phyloP scores from a whole-genome alignment of 1,284 basidiomycete genomes.

The Cystobasidium sp. region DNA sequence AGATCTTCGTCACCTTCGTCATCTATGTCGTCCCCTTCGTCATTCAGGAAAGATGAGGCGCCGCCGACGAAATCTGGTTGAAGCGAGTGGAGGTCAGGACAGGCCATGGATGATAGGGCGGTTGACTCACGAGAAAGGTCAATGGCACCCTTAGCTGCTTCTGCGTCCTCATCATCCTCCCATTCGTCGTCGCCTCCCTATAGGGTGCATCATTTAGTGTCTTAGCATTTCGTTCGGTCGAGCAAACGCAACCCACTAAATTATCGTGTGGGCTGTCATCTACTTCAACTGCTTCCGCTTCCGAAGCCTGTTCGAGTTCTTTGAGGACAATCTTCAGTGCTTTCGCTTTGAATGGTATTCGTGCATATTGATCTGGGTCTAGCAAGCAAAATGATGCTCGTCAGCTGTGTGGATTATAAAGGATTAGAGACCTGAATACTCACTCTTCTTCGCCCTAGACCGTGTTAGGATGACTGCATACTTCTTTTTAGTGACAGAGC shows the following conservation, averaged over 20 bases:
- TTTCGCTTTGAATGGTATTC: conserved; percentile 85
- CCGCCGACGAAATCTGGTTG: conserved; percentile 61
- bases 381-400: conserved; percentile 4
- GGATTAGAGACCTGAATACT: conserved; percentile 43
- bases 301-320: conserved; percentile 66
- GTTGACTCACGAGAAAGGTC: conserved; percentile 58
- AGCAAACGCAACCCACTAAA: neutral
- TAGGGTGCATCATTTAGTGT: neutral
- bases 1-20: conserved; percentile 75
- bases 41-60: conserved; percentile 66
- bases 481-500: neutral
- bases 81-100: conserved; percentile 57
- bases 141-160: conserved; percentile 29
- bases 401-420: neutral
- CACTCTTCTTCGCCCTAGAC: conserved; percentile 82
- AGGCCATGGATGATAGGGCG: conserved; percentile 57
- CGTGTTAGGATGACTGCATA: conserved; percentile 88
- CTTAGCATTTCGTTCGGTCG: neutral
- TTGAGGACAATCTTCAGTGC: conserved; percentile 84
- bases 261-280: conserved; percentile 25
- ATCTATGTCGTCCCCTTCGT: conserved; percentile 68
- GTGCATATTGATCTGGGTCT: conserved; percentile 85
- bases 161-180: conserved; percentile 40
- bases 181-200: conserved; percentile 15
- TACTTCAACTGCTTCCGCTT: conserved; percentile 11